These are phyloP conservation scores for Diplosphaera chodatii DNA, from an alignment of 139 green algal species.

Conservation along the genomic window DNA sequence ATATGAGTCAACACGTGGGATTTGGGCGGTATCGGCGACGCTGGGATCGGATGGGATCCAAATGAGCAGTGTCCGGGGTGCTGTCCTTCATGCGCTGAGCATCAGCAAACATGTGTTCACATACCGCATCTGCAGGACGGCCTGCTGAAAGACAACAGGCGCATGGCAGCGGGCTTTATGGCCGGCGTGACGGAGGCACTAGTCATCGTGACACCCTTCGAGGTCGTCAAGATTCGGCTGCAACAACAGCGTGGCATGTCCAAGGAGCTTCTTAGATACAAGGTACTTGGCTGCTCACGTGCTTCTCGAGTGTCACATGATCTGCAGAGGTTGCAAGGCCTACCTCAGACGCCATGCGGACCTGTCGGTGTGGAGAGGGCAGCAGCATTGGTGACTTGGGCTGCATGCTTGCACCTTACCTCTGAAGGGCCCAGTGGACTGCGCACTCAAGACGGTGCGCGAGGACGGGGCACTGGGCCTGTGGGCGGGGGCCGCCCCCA, in stretches of 20 bases:
- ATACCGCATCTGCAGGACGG: conserved; percentile 35
- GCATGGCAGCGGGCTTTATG: conserved; percentile 70
- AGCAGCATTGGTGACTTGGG: not conserved
- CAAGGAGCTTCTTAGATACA: conserved; percentile 78
- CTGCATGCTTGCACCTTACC: not conserved
- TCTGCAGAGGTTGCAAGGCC: too few species aligned
- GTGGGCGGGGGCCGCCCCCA: conserved; percentile 85
- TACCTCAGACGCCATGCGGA: too few species aligned
- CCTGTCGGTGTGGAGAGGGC: too few species aligned
- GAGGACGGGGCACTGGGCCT: conserved; percentile 83
- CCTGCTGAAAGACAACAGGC: conserved; percentile 43
- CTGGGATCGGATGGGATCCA: too few species aligned
- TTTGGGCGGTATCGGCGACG: too few species aligned
- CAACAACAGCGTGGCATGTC: conserved; percentile 81
- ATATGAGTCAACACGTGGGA: too few species aligned
- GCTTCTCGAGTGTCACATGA: not conserved
- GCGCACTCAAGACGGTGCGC: conserved; percentile 64
- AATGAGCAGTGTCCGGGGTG: too few species aligned
- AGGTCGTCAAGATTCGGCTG: conserved; percentile 92
- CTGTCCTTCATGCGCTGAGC: too few species aligned
- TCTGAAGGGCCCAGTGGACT: conserved; percentile 70
- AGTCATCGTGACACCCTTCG: conserved; percentile 93
- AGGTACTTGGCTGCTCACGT: conserved; percentile 25
- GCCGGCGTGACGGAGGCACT: conserved; percentile 86
- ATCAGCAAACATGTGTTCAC: too few species aligned